These are phyloP conservation scores for Saccharum hybrid DNA, from an alignment of 202 grass and related monocot genomes.

Conservation along the genomic window DNA sequence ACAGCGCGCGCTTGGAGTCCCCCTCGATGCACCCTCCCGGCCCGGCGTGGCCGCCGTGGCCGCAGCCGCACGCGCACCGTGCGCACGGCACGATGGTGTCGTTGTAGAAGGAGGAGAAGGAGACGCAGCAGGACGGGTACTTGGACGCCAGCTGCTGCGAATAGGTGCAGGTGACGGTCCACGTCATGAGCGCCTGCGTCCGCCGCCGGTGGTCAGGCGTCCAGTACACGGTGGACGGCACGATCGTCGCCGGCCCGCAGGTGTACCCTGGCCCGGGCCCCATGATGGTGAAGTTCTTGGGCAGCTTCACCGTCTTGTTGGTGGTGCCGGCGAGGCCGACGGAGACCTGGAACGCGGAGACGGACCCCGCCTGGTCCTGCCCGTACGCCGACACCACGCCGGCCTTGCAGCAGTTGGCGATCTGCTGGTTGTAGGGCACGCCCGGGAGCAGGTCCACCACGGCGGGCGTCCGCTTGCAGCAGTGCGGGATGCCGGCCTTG, in stretches of 20 bases:
- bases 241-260: slow-evolving; percentile 72
- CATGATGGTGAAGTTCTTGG: slow-evolving; percentile 81
- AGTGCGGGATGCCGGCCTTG: slow-evolving; percentile 85
- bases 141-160: slow-evolving; percentile 72
- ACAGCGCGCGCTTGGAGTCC: slow-evolving; percentile 65
- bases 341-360: slow-evolving; percentile 86
- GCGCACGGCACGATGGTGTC: slow-evolving; percentile 83
- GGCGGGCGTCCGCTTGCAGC: slow-evolving; percentile 75
- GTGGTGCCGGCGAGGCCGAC: slow-evolving; percentile 81
- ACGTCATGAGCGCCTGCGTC: slow-evolving; percentile 95
- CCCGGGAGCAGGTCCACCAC: slow-evolving; percentile 80
- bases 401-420: slow-evolving; percentile 93
- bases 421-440: slow-evolving; percentile 95
- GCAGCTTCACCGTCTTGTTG: slow-evolving; percentile 91
- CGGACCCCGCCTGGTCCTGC: slow-evolving; percentile 64
- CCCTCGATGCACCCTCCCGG: slow-evolving; percentile 50
- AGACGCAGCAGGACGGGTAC: slow-evolving; percentile 85
- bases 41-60: not conserved
- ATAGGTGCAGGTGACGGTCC: slow-evolving; percentile 91
- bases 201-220: slow-evolving; percentile 69
- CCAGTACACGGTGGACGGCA: slow-evolving; percentile 73
- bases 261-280: slow-evolving; percentile 80
- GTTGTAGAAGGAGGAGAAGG: slow-evolving; percentile 97
- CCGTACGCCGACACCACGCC: slow-evolving; percentile 78
- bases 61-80: slow-evolving; percentile 75